These are phyloP conservation scores for Isatis tinctoria DNA, from an alignment of 345 rosid species.

Conservation along the genomic window DNA sequence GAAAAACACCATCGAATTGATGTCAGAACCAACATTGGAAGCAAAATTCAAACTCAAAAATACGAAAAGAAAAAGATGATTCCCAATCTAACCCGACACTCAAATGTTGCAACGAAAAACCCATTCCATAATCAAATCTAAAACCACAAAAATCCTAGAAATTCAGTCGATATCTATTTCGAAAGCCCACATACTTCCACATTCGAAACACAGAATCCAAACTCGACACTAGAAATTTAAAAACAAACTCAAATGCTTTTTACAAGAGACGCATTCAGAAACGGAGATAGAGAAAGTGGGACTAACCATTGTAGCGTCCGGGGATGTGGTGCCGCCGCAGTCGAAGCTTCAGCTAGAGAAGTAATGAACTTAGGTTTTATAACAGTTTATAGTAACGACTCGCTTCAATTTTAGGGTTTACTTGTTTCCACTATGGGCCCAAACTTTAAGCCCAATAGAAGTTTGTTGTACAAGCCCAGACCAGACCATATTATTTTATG, in stretches of 20 bases:
- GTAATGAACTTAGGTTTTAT: neutral
- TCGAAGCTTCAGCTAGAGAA: neutral
- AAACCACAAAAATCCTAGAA: neutral
- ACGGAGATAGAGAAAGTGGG: neutral
- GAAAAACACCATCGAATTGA: conserved; percentile 6
- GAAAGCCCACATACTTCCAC: neutral
- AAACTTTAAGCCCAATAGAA: neutral
- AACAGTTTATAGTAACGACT: neutral
- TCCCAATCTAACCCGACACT: neutral
- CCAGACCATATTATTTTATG: neutral
- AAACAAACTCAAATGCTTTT: neutral
- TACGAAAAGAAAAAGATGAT: neutral
- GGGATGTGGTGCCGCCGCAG: conserved; percentile 17
- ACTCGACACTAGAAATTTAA: neutral
- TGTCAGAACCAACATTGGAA: neutral
- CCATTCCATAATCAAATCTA: too few species aligned
- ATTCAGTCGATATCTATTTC: neutral
- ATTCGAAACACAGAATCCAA: neutral
- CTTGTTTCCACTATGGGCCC: neutral
- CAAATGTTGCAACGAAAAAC: neutral
- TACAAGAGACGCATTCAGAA: neutral
- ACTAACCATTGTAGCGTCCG: conserved; percentile 12
- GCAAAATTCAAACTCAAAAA: neutral
- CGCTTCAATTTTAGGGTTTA: conserved; percentile 11
- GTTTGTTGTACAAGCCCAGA: neutral